Evolutionary conservation across 495 filamentous ascomycete species (phyloP).

Genomic region (Physcia stellaris): DNA sequence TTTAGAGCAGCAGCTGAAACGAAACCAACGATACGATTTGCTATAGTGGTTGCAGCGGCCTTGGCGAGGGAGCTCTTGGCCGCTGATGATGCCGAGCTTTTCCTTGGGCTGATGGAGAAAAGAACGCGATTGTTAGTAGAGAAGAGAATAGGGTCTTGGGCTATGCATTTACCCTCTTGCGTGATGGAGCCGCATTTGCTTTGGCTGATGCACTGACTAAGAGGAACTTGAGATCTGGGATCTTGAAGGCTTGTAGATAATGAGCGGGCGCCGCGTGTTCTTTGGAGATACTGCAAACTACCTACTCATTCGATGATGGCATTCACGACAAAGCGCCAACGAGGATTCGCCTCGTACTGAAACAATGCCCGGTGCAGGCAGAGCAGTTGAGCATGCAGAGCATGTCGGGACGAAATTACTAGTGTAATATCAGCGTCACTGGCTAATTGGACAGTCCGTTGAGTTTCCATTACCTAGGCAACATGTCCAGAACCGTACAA

Average conservation of each 20-base stretch:
- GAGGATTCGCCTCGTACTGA: slow-evolving; percentile 64
- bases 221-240: slow-evolving; percentile 73
- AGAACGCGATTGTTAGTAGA: background rate
- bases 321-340: slow-evolving; percentile 67
- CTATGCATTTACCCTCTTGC: slow-evolving; percentile 31
- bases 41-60: slow-evolving; percentile 70
- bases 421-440: too few relatives aligned
- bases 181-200: slow-evolving; percentile 26
- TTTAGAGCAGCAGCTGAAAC: slow-evolving; percentile 50
- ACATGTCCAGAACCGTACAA: slow-evolving; percentile 65
- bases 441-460: too few relatives aligned
- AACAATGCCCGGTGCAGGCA: slow-evolving; percentile 47
- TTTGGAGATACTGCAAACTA: too few relatives aligned
- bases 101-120: slow-evolving; percentile 31
- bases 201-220: slow-evolving; percentile 42
- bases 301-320: slow-evolving; percentile 68
- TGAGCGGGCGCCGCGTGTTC: too few relatives aligned
- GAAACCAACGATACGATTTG: slow-evolving; percentile 76
- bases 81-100: slow-evolving; percentile 63
- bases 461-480: slow-evolving; percentile 63
- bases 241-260: slow-evolving; percentile 53
- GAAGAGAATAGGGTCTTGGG: slow-evolving; percentile 2
- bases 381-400: slow-evolving; percentile 58
- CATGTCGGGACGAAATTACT: slow-evolving; percentile 79
- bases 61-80: slow-evolving; percentile 60